Conservation (phyloP, 2,329 filamentous ascomycete species). For the Aspergillus sojae region DNA sequence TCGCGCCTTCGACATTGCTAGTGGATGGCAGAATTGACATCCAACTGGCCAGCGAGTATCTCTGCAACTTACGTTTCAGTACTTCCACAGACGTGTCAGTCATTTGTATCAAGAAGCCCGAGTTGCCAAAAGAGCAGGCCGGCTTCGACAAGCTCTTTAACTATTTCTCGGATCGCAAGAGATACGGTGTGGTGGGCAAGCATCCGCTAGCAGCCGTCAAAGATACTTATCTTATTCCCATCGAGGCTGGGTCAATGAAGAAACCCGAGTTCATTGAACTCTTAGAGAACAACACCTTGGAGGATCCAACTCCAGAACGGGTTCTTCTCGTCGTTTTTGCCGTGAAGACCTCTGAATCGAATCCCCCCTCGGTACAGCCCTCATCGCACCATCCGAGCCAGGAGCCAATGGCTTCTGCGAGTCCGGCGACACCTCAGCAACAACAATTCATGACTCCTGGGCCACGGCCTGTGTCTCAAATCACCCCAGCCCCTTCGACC, state of each 20-base stretch:
- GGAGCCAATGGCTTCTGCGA: slow-evolving; percentile 37
- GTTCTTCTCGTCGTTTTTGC: slow-evolving; percentile 85
- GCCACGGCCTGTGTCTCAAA: slow-evolving; percentile 21
- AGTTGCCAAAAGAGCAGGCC: slow-evolving; percentile 58
- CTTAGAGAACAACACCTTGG: slow-evolving; percentile 80
- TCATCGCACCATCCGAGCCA: slow-evolving; percentile 42
- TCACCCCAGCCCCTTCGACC: slow-evolving; percentile 27
- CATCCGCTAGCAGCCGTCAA: slow-evolving; percentile 74
- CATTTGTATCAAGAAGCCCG: slow-evolving; percentile 67
- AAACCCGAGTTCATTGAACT: slow-evolving; percentile 87
- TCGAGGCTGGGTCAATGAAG: slow-evolving; percentile 67
- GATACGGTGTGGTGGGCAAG: slow-evolving; percentile 86
- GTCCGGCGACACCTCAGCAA: slow-evolving; percentile 37
- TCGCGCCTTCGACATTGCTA: slow-evolving; percentile 69
- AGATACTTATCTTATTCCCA: slow-evolving; percentile 88
- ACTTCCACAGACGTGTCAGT: slow-evolving; percentile 82
- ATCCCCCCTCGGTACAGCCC: slow-evolving; percentile 43
- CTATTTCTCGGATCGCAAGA: slow-evolving; percentile 79
- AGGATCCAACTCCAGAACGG: slow-evolving; percentile 70
- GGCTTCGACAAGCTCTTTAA: slow-evolving; percentile 78
- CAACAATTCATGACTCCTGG: slow-evolving; percentile 29
- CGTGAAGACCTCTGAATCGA: slow-evolving; percentile 63
- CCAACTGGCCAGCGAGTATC: slow-evolving; percentile 83
- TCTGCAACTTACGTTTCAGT: slow-evolving; percentile 83
- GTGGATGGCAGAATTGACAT: slow-evolving; percentile 74